phyloP scores from a whole-genome alignment of 495 filamentous ascomycete species.

The Daldinia decipiens region DNA sequence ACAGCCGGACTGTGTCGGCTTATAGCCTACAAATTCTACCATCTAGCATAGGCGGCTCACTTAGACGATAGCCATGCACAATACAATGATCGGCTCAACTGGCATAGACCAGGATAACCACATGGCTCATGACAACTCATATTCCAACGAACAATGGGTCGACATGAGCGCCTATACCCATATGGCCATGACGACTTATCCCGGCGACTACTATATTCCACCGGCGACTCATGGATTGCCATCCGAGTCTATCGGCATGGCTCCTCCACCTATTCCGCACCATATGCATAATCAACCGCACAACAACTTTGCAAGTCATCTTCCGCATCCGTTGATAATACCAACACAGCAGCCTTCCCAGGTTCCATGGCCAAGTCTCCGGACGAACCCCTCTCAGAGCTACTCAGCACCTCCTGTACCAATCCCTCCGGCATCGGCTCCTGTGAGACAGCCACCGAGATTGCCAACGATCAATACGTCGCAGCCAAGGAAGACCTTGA shows the following conservation, averaged over 20 bases:
- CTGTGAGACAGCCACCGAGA: conserved; percentile 58
- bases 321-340: conserved; percentile 66
- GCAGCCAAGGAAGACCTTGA: conserved; percentile 87
- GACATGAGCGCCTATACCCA: conserved; percentile 59
- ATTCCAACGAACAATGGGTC: conserved; percentile 56
- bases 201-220: conserved; percentile 55
- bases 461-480: conserved; percentile 61
- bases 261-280: conserved; percentile 55
- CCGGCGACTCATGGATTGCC: conserved; percentile 58
- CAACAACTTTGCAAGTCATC: conserved; percentile 48
- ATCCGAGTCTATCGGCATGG: conserved; percentile 58
- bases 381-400: conserved; percentile 64
- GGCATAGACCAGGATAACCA: conserved; percentile 62
- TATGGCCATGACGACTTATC: conserved; percentile 60
- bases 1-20: conserved; percentile 39
- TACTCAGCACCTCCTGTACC: conserved; percentile 65
- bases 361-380: conserved; percentile 75
- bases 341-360: conserved; percentile 65
- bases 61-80: conserved; percentile 58
- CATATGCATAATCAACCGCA: conserved; percentile 49
- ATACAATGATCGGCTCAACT: conserved; percentile 59
- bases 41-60: conserved; percentile 41
- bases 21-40: conserved; percentile 38
- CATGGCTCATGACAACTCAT: conserved; percentile 56
- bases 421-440: conserved; percentile 64